A percentile compares a stretch with the other conserved stretches of the same genome.
Evolutionary conservation across 208 protist species (phyloP).

Genomic region (Trypanosoma rangeli): DNA sequence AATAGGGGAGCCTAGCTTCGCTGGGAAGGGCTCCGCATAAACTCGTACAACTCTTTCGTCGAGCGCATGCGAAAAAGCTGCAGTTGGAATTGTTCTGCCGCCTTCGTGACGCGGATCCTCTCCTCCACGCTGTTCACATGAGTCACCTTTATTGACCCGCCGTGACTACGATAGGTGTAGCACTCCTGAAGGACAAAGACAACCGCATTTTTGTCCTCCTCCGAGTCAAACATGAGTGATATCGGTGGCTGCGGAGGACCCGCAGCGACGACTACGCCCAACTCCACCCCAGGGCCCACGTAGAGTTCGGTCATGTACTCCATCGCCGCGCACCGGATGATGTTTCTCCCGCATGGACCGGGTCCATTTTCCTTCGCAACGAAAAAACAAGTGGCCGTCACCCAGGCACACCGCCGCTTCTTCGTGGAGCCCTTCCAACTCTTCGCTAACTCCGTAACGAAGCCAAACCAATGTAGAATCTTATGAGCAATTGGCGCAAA

Average conservation of each 20-base stretch:
- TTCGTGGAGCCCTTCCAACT: constrained; percentile 21
- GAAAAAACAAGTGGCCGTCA: constrained; percentile 27
- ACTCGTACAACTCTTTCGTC: constrained; percentile 22
- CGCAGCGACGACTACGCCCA: constrained; percentile 17
- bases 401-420: constrained; percentile 21
- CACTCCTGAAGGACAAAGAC: constrained; percentile 22
- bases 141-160: constrained; percentile 6
- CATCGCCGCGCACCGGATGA: constrained; percentile 18
- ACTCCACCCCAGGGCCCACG: constrained; percentile 14
- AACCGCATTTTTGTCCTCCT: constrained; percentile 7
- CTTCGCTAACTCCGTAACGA: not conserved
- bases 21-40: constrained; percentile 9
- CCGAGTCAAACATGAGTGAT: constrained; percentile 12
- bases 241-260: constrained; percentile 22
- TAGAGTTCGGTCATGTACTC: constrained; percentile 28
- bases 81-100: not conserved
- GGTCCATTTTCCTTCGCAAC: constrained; percentile 12
- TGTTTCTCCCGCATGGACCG: constrained; percentile 4
- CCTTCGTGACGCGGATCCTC: not conserved
- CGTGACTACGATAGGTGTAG: constrained; percentile 16
- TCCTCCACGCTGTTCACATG: constrained; percentile 15
- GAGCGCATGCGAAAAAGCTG: constrained; percentile 26
- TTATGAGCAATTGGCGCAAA: constrained; percentile 17
- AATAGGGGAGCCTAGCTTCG: no score
- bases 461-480: constrained; percentile 29